A percentile compares a stretch with the other conserved stretches of the same genome.
phyloP scores from a whole-genome alignment of 2,329 filamentous ascomycete genomes.

The Aureobasidium sp. region DNA sequence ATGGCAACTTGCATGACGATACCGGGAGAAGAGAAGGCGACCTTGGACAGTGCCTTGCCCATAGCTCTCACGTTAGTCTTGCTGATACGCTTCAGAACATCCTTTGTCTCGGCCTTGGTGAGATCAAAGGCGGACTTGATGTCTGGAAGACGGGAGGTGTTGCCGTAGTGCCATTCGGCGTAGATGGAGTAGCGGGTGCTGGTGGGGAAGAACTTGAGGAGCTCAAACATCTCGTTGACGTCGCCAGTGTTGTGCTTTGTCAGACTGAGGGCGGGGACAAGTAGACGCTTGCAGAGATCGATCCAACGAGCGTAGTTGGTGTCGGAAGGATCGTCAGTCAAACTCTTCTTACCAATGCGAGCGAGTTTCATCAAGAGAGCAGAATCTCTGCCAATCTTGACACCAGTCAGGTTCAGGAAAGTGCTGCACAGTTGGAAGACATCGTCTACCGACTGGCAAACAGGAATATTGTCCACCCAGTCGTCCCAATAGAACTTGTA shows the following conservation, averaged over 20 bases:
- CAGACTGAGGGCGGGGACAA: constrained; percentile 83
- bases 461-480: constrained; percentile 85
- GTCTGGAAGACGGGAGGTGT: constrained; percentile 65
- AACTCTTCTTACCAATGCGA: constrained; percentile 72
- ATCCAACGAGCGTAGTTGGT: constrained; percentile 72
- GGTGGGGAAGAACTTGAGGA: constrained; percentile 70
- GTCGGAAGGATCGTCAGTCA: constrained; percentile 60
- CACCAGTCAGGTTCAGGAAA: constrained; percentile 74
- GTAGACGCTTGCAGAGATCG: constrained; percentile 68
- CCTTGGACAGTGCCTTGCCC: constrained; percentile 81
- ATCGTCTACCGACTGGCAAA: constrained; percentile 86
- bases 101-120: constrained; percentile 69
- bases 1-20: constrained; percentile 86
- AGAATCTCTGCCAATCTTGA: constrained; percentile 81
- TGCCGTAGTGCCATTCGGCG: constrained; percentile 81
- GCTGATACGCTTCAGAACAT: constrained; percentile 81
- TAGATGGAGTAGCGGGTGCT: constrained; percentile 79
- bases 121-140: constrained; percentile 71
- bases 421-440: constrained; percentile 80
- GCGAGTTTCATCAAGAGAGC: constrained; percentile 70
- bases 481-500: constrained; percentile 98
- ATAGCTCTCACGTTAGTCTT: constrained; percentile 79
- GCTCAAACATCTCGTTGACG: constrained; percentile 77
- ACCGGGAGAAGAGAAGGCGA: constrained; percentile 83
- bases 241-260: constrained; percentile 75